Evolutionary conservation across 2,329 filamentous ascomycete species (phyloP).

Genomic region (Claviceps quebecensis): DNA sequence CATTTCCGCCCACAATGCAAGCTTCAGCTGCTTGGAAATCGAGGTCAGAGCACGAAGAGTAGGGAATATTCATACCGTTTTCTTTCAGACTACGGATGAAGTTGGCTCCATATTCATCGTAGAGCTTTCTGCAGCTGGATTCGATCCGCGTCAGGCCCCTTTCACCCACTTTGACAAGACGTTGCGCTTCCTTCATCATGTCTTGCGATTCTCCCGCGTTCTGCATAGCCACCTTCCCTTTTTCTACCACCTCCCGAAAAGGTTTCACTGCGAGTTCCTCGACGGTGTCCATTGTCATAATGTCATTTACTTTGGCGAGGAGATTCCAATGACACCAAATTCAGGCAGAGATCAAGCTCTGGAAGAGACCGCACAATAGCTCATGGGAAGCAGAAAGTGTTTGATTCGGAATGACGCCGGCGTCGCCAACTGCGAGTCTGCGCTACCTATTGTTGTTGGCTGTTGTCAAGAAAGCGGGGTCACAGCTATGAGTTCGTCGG

Average conservation of each 20-base stretch:
- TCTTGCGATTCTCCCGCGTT: conserved; percentile 30
- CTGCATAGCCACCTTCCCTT: conserved; percentile 30
- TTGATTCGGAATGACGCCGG: background rate
- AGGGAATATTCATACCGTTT: conserved; percentile 28
- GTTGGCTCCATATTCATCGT: conserved; percentile 32
- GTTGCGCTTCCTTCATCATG: conserved; percentile 37
- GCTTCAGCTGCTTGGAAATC: background rate
- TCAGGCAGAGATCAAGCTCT: background rate
- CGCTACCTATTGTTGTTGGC: background rate
- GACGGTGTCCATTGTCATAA: conserved; percentile 27
- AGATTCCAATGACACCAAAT: background rate
- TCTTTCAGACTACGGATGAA: conserved; percentile 40
- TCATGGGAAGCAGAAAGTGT: background rate
- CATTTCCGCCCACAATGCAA: background rate
- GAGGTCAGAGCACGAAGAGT: background rate
- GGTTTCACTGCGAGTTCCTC: conserved; percentile 32
- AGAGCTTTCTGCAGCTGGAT: conserved; percentile 33
- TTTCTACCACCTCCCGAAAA: conserved; percentile 39
- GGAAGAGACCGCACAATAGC: background rate
- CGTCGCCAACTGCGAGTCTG: background rate
- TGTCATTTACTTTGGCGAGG: background rate
- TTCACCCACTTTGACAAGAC: conserved; percentile 33
- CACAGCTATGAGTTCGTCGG: background rate
- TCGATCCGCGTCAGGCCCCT: conserved; percentile 36
- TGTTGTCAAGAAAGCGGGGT: background rate